phyloP scores from a whole-genome alignment of 2,329 filamentous ascomycete species.

The Aspergillus sp. region DNA sequence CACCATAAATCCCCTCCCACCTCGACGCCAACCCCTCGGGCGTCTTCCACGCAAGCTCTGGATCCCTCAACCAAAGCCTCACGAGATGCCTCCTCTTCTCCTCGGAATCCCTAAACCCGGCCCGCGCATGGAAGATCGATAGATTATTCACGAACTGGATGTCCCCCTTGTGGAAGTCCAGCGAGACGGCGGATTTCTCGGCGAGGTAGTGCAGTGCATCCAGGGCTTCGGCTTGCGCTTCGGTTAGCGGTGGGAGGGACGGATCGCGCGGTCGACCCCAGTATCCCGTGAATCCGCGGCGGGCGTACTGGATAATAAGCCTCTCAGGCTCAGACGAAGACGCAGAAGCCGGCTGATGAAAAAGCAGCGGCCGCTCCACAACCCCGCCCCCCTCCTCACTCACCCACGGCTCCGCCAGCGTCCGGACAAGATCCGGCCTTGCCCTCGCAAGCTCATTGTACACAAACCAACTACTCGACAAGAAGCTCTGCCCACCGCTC shows the following conservation, averaged over 20 bases:
- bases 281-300: constrained; percentile 61
- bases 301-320: constrained; percentile 64
- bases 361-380: constrained; percentile 44
- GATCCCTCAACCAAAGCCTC: constrained; percentile 53
- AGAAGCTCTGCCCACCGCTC: constrained; percentile 57
- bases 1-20: constrained; percentile 49
- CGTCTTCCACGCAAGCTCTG: constrained; percentile 52
- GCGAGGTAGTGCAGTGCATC: constrained; percentile 57
- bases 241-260: constrained; percentile 53
- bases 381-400: constrained; percentile 40
- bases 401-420: constrained; percentile 54
- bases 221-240: constrained; percentile 58
- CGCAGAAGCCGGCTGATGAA: constrained; percentile 54
- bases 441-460: constrained; percentile 60
- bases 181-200: constrained; percentile 46
- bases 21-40: constrained; percentile 42
- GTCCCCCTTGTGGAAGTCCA: constrained; percentile 55
- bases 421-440: constrained; percentile 59
- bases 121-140: constrained; percentile 56
- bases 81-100: constrained; percentile 50
- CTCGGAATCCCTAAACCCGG: constrained; percentile 49
- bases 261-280: constrained; percentile 47
- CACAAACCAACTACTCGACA: constrained; percentile 57
- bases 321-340: constrained; percentile 54
- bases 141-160: constrained; percentile 59